Base-by-base conservation (phyloP, 345 rosid species). In the Trapa incisa region DNA sequence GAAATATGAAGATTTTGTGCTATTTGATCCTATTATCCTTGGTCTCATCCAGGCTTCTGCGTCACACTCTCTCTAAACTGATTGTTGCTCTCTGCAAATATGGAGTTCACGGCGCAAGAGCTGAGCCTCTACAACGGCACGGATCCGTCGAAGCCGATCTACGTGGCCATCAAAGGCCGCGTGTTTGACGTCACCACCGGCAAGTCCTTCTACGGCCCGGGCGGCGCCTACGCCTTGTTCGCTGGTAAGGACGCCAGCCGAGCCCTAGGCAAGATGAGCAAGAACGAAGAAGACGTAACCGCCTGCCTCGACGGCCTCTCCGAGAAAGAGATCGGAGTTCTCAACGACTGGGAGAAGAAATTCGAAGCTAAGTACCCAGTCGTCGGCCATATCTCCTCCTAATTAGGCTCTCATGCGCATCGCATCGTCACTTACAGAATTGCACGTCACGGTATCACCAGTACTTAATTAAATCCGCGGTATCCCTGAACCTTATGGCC, bases 231-330 rank as follows among this genome's bases (percentile, higher is more conserved):
- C 78, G 75, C 82, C 54, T 72, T 87, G 75, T 88, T 89, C 77
- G 87, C 96, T 0, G 94, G 96, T 67, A 89, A 84, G 69, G 98
- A 93, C 70, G 87, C 94, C 15, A 87, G 88, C 84, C 79, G 96
- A 72, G 96, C 94, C 7, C 75, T 92, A 29, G 97, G 89, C 37
- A 93, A 93, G 83, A 88, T 88, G 96, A 93, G 97, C 84, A 93
- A 88, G 85, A 87, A 83, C 73, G 91, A 83, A 3, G 94, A 88
- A 64, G 98, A 90, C 60, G 76, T 93, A 17, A 37, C 74, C 69
- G 71, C 91, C 63, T 82, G 88, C 36, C 73, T 88, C 48, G 84
- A 87, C 12, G 93, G 84, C 36, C 92, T 92, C 65, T 54, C 90
- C 22, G 94, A 86, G 60, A 88, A 93, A 72, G 97, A 93, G 83